phyloP scores from a whole-genome alignment of 306 rosid species.

The Elaeagnus macrophylla region DNA sequence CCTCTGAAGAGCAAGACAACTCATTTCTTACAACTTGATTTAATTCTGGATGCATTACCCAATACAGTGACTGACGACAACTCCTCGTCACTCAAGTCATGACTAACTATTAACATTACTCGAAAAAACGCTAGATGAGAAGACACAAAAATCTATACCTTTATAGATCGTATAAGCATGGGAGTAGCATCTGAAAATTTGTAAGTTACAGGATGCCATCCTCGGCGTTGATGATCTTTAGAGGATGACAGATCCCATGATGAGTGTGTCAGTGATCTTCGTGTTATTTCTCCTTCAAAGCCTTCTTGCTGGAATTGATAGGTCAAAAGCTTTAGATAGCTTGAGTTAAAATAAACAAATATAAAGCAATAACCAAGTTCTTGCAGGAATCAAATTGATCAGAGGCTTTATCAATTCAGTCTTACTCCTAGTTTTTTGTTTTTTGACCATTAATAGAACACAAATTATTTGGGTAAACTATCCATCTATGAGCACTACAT shows the following conservation, averaged over 20 bases:
- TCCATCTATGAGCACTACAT: too few species aligned
- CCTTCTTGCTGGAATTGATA: constrained; percentile 58
- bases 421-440: too few species aligned
- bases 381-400: too few species aligned
- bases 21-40: neutral
- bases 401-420: too few species aligned
- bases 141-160: constrained; percentile 32
- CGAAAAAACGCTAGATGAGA: neutral
- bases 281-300: constrained; percentile 73
- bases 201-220: constrained; percentile 97
- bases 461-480: too few species aligned
- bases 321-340: constrained; percentile 10
- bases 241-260: constrained; percentile 86
- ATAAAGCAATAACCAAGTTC: too few species aligned
- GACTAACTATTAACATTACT: neutral
- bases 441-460: too few species aligned
- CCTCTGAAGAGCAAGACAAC: neutral
- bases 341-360: too few species aligned
- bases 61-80: neutral
- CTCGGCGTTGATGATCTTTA: constrained; percentile 63
- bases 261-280: constrained; percentile 73
- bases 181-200: constrained; percentile 90
- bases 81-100: neutral
- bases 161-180: constrained; percentile 59
- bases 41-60: neutral